A percentile compares a stretch with the other conserved stretches of the same genome.
Conservation (phyloP, 306 rosid genomes). For the Vigna radiata region DNA sequence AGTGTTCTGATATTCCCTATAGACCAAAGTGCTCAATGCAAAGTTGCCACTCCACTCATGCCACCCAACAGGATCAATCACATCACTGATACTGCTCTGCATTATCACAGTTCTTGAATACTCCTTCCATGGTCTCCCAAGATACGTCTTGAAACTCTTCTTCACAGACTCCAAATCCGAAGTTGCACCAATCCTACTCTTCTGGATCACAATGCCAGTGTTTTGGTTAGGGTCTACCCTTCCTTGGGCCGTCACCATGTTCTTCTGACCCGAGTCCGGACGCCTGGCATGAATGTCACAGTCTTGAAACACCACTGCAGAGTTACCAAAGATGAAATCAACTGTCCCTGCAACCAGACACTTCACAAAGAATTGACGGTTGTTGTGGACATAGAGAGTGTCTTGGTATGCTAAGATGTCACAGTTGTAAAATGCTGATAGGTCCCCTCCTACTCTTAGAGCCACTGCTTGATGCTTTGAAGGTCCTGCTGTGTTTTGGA, state of each 20-base stretch:
- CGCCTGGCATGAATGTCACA: slow-evolving; percentile 84
- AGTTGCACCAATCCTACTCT: slow-evolving; percentile 78
- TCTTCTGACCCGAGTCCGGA: slow-evolving; percentile 81
- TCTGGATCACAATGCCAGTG: slow-evolving; percentile 89
- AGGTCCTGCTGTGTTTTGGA: slow-evolving; percentile 91
- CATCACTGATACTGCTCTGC: slow-evolving; percentile 62
- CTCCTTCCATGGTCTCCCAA: slow-evolving; percentile 93
- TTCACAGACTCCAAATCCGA: slow-evolving; percentile 57
- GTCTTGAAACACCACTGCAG: slow-evolving; percentile 74
- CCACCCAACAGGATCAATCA: slow-evolving; percentile 84
- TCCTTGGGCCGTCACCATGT: slow-evolving; percentile 94
- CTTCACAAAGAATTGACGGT: slow-evolving; percentile 72
- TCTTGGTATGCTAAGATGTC: slow-evolving; percentile 88
- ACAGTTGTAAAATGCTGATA: slow-evolving; percentile 80
- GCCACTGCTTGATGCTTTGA: slow-evolving; percentile 97
- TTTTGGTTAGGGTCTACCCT: slow-evolving; percentile 88
- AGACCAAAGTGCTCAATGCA: slow-evolving; percentile 72
- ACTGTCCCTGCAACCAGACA: slow-evolving; percentile 76
- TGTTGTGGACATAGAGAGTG: slow-evolving; percentile 89
- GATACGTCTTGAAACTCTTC: slow-evolving; percentile 60
- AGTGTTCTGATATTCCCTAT: slow-evolving; percentile 71
- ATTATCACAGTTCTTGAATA: slow-evolving; percentile 86
- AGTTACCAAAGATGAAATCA: slow-evolving; percentile 90
- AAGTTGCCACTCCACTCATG: slow-evolving; percentile 74
- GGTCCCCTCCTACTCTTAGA: slow-evolving; percentile 82